Base-by-base conservation (phyloP, 495 filamentous ascomycete genomes). In the Hyaloscypha bicolor region DNA sequence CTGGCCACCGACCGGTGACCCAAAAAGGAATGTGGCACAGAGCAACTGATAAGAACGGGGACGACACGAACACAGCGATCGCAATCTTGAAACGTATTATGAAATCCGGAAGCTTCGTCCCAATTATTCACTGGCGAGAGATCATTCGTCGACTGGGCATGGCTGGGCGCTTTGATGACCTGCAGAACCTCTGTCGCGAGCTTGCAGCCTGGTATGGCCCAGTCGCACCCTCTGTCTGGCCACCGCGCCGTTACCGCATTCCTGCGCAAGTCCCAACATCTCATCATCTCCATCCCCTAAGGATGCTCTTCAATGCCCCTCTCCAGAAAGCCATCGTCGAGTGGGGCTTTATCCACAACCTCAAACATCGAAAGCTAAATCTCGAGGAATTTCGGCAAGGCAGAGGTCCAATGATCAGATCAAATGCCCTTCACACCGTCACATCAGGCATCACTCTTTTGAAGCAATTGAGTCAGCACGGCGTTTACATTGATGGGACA, bases 341-440 rank as follows among this genome's bases (percentile, higher is more conserved):
- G n/a, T 88, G 86, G 86, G 85, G 86, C 4, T 89, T 89, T 73
- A 80, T 75, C 60, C 74, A 78, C 51, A 73, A 69, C 1, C 70
- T 79, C 22, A 75, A 76, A 9, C 60, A 51, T 3, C 62, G 69
- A 33, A 62, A 63, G 9, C 56, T 71, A 57, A 37, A 32, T 9
- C 19, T 45, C 30, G 32, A 52, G 56, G 39, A 37, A 3, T 6
- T 30, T 56, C 30, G 42, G 12, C 12, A 45, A 39, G 0, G 29
- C 30, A 6, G 11, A 39, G 33, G 9, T 9, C 32, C 39, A 25
- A 9, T 37, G 30, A 29, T 22, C 55, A 57, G 52, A n/a, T 6
- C 37, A 31, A 21, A 33, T n/a, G 32, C 57, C 0, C 30, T 63
- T 21, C 60, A 30, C 0, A 16, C n/a, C 21, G 78, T 82, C 31